Conservation (phyloP, 2,329 filamentous ascomycete genomes). For the Apiospora pterosperma region DNA sequence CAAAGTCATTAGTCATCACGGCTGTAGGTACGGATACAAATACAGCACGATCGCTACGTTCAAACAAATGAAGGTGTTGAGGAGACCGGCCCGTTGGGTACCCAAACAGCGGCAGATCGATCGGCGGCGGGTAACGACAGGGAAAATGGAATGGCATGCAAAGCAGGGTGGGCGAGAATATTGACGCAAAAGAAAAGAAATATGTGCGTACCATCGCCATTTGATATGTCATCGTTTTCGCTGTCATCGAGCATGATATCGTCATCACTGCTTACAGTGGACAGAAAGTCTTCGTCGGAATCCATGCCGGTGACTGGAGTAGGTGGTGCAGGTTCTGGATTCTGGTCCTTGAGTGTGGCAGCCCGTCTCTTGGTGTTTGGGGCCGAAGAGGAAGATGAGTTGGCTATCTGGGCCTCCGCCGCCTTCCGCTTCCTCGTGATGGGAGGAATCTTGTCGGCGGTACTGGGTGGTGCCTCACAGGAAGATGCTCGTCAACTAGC, state of each 20-base stretch:
- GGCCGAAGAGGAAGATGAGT: slow-evolving; percentile 16
- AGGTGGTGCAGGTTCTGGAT: slow-evolving; percentile 46
- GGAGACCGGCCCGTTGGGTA: background rate
- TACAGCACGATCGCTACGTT: background rate
- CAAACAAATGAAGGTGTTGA: background rate
- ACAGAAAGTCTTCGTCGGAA: slow-evolving; percentile 93
- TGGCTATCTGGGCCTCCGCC: slow-evolving; percentile 59
- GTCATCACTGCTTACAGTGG: slow-evolving; percentile 73
- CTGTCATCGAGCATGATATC: slow-evolving; percentile 74
- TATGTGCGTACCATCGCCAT: slow-evolving; percentile 38
- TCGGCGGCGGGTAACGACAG: background rate
- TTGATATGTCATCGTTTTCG: slow-evolving; percentile 64
- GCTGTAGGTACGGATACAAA: background rate
- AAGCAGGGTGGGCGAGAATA: slow-evolving; percentile 5
- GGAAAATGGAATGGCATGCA: background rate
- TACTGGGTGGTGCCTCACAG: slow-evolving; percentile 12
- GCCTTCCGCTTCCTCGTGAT: slow-evolving; percentile 59
- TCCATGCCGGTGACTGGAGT: slow-evolving; percentile 73
- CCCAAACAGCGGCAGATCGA: background rate
- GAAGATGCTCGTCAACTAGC: slow-evolving; percentile 16
- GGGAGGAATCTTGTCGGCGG: slow-evolving; percentile 53
- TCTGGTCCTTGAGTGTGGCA: slow-evolving; percentile 13
- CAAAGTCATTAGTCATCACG: slow-evolving; percentile 3
- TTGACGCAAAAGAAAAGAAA: background rate
- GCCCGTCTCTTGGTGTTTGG: slow-evolving; percentile 18